phyloP scores from a whole-genome alignment of 495 filamentous ascomycete genomes.

The Sphaerosporella brunnea region DNA sequence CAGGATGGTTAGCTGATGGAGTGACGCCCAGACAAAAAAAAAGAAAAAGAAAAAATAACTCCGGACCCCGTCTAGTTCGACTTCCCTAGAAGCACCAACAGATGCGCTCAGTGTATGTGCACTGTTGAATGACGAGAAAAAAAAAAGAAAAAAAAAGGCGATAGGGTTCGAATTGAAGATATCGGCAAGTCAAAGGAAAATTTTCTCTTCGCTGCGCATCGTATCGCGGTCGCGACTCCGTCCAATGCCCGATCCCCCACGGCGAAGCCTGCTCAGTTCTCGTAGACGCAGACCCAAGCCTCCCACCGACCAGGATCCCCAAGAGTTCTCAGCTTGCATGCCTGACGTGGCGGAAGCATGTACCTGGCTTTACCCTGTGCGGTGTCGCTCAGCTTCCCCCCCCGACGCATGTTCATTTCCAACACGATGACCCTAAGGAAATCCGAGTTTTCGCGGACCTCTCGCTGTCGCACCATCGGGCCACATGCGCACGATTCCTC shows the following conservation, averaged over 20 bases:
- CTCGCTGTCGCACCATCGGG: conserved; percentile 54
- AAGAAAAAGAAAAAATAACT: background rate
- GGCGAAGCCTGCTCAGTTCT: conserved; percentile 14
- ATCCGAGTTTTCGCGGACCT: conserved; percentile 80
- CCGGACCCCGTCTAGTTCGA: too few relatives aligned
- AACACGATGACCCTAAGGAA: conserved; percentile 88
- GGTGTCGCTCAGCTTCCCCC: conserved; percentile 73
- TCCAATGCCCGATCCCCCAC: background rate
- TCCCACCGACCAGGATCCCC: conserved; percentile 20
- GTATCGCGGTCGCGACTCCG: background rate
- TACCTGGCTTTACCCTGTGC: conserved; percentile 66
- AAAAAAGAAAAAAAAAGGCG: background rate
- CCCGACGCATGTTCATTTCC: conserved; percentile 92
- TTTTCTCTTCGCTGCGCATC: background rate
- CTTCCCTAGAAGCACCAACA: too few relatives aligned
- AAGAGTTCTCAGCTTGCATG: conserved; percentile 25
- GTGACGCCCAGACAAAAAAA: too few relatives aligned
- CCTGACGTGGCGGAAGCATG: conserved; percentile 43
- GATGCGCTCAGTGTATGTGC: too few relatives aligned
- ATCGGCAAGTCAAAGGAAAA: background rate
- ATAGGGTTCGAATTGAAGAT: background rate
- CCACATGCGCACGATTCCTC: conserved; percentile 27
- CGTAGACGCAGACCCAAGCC: conserved; percentile 20
- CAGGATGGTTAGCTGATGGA: too few relatives aligned
- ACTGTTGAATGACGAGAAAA: too few relatives aligned